phyloP scores from a whole-genome alignment of 805 yeast genomes.

The Metschnikowia santaceciliae region DNA sequence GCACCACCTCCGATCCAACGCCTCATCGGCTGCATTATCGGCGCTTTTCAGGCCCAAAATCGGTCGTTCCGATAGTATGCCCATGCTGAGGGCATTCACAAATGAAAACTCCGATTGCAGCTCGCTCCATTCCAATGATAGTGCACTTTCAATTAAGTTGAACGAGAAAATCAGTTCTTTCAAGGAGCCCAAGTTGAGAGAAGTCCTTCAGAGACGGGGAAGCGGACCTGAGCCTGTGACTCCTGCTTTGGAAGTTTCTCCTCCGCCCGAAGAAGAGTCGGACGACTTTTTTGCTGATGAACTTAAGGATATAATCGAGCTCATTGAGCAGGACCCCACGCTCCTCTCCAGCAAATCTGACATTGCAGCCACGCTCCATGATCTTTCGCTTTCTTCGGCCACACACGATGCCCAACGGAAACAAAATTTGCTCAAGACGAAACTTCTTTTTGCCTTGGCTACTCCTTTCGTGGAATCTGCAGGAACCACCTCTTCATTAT shows the following conservation, averaged over 20 bases:
- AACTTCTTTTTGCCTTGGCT: conserved; percentile 58
- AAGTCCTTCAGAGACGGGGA: not conserved
- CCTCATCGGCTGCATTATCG: conserved; percentile 46
- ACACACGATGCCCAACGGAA: conserved; percentile 27
- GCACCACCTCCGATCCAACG: conserved; percentile 34
- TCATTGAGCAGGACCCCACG: conserved; percentile 40
- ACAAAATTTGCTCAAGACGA: conserved; percentile 40
- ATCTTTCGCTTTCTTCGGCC: conserved; percentile 47
- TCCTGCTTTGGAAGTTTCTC: not conserved
- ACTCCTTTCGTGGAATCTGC: conserved; percentile 55
- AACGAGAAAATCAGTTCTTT: not conserved
- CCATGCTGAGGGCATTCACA: conserved; percentile 12
- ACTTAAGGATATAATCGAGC: conserved; percentile 45
- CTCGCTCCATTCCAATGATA: not conserved
- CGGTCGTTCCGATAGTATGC: conserved; percentile 36
- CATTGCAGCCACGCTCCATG: conserved; percentile 53
- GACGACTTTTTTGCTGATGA: conserved; percentile 34
- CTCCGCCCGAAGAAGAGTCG: not conserved
- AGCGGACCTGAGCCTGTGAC: no score
- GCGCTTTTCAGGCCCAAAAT: conserved; percentile 40
- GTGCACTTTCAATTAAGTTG: not conserved
- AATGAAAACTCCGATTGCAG: not conserved
- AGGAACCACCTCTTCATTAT: conserved; percentile 9
- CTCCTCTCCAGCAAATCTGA: conserved; percentile 31
- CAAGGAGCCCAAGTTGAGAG: not conserved